Percentiles rank a stretch among this genome's conserved stretches.
These are phyloP conservation scores for Apiospora sp. DNA, from an alignment of 2,329 filamentous ascomycete genomes.

Conservation along the genomic window DNA sequence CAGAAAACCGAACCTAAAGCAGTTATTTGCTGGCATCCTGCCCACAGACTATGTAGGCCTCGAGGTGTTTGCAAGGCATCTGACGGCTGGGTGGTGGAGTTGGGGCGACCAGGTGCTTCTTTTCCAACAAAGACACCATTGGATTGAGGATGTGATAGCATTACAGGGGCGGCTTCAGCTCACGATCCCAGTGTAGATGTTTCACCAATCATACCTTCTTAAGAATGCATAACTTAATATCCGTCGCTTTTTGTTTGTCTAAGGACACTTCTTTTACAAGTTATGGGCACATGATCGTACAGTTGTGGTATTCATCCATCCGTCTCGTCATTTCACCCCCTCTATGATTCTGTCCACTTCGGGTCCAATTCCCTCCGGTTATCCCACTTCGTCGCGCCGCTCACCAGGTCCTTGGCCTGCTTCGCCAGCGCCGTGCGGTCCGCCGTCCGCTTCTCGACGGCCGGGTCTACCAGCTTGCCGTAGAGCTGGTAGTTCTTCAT, in stretches of 20 bases:
- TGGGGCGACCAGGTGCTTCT: slow-evolving; percentile 79
- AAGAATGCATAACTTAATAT: neutral
- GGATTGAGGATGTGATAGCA: slow-evolving; percentile 42
- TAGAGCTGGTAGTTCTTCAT: slow-evolving; percentile 41
- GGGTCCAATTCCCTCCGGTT: slow-evolving; percentile 55
- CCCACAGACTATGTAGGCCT: slow-evolving; percentile 62
- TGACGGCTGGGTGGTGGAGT: slow-evolving; percentile 79
- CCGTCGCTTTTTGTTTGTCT: neutral
- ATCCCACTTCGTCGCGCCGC: slow-evolving; percentile 68
- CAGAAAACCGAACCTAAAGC: slow-evolving; percentile 76
- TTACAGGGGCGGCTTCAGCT: neutral
- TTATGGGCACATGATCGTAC: slow-evolving; percentile 23
- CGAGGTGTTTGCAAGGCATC: slow-evolving; percentile 80
- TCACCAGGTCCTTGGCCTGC: slow-evolving; percentile 70
- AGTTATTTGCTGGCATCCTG: slow-evolving; percentile 65
- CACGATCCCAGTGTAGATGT: neutral
- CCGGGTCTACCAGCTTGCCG: slow-evolving; percentile 49
- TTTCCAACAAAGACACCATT: slow-evolving; percentile 69
- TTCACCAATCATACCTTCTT: neutral
- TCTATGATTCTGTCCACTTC: slow-evolving; percentile 50
- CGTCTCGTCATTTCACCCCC: slow-evolving; percentile 26
- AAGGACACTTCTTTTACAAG: neutral
- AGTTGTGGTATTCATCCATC: slow-evolving; percentile 5
- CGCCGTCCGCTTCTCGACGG: slow-evolving; percentile 51
- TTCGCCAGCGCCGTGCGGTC: slow-evolving; percentile 51